Percentiles rank a stretch among this genome's conserved stretches.
Conservation (phyloP, 1,139 yeast species). For the Suhomyces choctaworum region DNA sequence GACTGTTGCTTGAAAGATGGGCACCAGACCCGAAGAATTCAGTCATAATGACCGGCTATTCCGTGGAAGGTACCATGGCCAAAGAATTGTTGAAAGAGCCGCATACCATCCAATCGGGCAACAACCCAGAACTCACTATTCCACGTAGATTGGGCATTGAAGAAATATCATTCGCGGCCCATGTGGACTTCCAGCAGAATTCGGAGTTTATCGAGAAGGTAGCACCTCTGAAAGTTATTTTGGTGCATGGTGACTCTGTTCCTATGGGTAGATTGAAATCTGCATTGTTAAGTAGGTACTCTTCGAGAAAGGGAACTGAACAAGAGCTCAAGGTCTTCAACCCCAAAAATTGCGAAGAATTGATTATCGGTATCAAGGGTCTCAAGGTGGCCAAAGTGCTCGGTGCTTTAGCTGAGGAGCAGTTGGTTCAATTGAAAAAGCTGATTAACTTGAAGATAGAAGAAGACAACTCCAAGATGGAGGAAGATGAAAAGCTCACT, state of each 20-base stretch:
- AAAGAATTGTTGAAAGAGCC: slow-evolving; percentile 88
- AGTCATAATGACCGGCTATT: slow-evolving; percentile 89
- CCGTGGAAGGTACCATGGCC: slow-evolving; percentile 98
- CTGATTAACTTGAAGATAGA: slow-evolving; percentile 28
- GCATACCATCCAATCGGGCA: slow-evolving; percentile 74
- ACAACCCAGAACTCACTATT: slow-evolving; percentile 76
- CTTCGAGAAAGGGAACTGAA: slow-evolving; percentile 79
- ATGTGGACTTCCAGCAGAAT: slow-evolving; percentile 94
- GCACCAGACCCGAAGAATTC: slow-evolving; percentile 94
- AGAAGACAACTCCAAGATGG: slow-evolving; percentile 19
- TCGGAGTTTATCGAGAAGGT: slow-evolving; percentile 86
- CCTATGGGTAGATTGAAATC: slow-evolving; percentile 98
- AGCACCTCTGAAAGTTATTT: slow-evolving; percentile 76
- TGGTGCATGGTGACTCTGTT: slow-evolving; percentile 97
- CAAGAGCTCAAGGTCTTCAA: slow-evolving; percentile 90
- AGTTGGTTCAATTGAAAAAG: slow-evolving; percentile 34
- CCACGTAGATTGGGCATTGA: slow-evolving; percentile 90
- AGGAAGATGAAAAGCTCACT: slow-evolving; percentile 16
- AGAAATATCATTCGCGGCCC: slow-evolving; percentile 97
- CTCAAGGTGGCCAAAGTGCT: slow-evolving; percentile 82
- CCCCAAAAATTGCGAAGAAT: slow-evolving; percentile 87
- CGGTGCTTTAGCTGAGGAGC: slow-evolving; percentile 69
- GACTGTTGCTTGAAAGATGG: slow-evolving; percentile 92
- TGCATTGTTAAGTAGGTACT: slow-evolving; percentile 84
- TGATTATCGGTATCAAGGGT: slow-evolving; percentile 77